Percentiles rank a stretch among this genome's conserved stretches.
Evolutionary conservation across 2,329 filamentous ascomycete species (phyloP).

Genomic region (Aspergillus tubingensis): DNA sequence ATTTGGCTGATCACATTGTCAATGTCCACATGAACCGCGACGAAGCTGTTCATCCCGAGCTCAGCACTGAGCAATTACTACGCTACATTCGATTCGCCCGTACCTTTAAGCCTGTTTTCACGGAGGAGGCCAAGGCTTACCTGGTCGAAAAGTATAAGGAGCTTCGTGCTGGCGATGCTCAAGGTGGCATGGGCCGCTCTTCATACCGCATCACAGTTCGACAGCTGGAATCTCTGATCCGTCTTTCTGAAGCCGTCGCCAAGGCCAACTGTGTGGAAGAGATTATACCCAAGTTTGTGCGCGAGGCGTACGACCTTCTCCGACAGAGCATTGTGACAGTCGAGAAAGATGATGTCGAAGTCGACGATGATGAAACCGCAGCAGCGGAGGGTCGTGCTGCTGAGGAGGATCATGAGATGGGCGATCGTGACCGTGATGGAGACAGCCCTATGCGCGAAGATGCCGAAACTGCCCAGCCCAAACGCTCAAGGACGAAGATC

Average conservation of each 20-base stretch:
- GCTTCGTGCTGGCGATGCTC: conserved; percentile 85
- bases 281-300: conserved; percentile 79
- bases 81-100: conserved; percentile 95
- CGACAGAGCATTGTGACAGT: conserved; percentile 96
- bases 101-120: conserved; percentile 93
- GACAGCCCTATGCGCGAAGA: conserved; percentile 58
- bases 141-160: conserved; percentile 96
- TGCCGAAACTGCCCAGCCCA: conserved; percentile 49
- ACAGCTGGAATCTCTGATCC: conserved; percentile 94
- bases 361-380: conserved; percentile 73
- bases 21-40: conserved; percentile 90
- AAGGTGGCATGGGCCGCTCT: conserved; percentile 90
- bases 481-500: conserved; percentile 74
- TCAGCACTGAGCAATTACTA: conserved; percentile 93
- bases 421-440: conserved; percentile 49
- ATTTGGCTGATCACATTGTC: conserved; percentile 92
- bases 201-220: conserved; percentile 97
- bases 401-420: conserved; percentile 55
- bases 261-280: conserved; percentile 97
- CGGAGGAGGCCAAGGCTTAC: conserved; percentile 77
- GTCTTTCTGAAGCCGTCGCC: conserved; percentile 93
- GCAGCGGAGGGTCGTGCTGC: conserved; percentile 50
- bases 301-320: conserved; percentile 87
- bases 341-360: conserved; percentile 94
- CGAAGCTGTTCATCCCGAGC: conserved; percentile 86